Conservation (phyloP, 2,329 filamentous ascomycete genomes). For the Aulographum hederae region DNA sequence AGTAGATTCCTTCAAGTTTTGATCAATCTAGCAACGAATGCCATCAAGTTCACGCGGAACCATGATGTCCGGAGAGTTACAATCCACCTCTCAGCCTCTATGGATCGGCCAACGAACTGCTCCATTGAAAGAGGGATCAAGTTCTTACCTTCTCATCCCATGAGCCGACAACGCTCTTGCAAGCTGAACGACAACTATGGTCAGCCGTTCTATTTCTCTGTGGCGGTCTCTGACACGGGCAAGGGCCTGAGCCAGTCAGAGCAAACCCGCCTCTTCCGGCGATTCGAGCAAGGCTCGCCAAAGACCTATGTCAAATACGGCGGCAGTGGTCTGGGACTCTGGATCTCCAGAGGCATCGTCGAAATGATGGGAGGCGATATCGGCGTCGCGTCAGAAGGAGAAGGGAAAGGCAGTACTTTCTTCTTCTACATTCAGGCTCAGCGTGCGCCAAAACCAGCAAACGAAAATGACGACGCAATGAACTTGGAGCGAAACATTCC, state of each 20-base stretch:
- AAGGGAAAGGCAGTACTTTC: conserved; percentile 15
- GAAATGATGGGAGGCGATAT: conserved; percentile 18
- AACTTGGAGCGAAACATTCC: neutral
- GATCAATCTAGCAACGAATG: conserved; percentile 15
- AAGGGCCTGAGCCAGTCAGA: conserved; percentile 3
- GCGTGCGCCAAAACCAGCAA: neutral
- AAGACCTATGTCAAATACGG: conserved; percentile 13
- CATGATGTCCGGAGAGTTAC: conserved; percentile 13
- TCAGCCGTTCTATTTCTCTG: conserved; percentile 7
- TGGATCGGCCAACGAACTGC: conserved; percentile 2
- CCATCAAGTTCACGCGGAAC: conserved; percentile 14
- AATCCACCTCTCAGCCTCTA: conserved; percentile 12
- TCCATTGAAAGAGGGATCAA: no score
- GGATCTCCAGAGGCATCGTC: conserved; percentile 17
- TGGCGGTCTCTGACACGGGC: conserved; percentile 6
- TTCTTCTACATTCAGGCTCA: conserved; percentile 15
- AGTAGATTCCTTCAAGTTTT: conserved; percentile 2
- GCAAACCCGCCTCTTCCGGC: conserved; percentile 4
- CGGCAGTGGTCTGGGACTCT: conserved; percentile 8
- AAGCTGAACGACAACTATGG: no score
- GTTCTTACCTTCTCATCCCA: no score
- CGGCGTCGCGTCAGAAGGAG: conserved; percentile 13
- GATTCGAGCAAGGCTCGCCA: conserved; percentile 6
- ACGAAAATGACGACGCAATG: conserved; percentile 4
- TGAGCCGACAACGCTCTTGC: no score